Evolutionary conservation across 1,139 yeast genomes (phyloP), one percentile per base, ranked within the genome.

Genomic region (Casaregolazyma lundiana): DNA sequence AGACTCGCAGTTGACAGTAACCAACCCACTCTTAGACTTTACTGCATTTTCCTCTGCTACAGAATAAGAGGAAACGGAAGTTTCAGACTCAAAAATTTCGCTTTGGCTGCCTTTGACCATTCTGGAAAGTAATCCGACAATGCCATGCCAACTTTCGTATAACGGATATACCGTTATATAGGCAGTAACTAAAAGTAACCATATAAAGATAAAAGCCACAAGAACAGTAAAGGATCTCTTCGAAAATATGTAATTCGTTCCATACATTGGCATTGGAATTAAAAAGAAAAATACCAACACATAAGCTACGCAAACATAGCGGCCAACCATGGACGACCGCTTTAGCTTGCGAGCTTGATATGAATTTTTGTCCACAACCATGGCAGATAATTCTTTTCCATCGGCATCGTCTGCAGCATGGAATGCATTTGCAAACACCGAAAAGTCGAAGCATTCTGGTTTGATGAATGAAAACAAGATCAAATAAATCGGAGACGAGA

Each of bases 371-470:
- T 13, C 32, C 4, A 18, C 29, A 24, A 24, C 19, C 49, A 46
- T 46, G 11, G 49, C 49, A 5, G 29, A 35, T 16, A 42, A 7
- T 32, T 45, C 48, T 13, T 26, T 22, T 5, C 21, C 52, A 19
- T 46, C 47, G 32, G 49, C 38, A 38, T 43, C 50, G 30, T 84
- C 90, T 62, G 81, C 84, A 47, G 81, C 88, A 53, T 82, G 72
- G 43, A 70, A 67, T 52, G 84, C 81, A 13, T 53, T 61, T 57
- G 75, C 76, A 63, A 85, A 73, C 18, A 72, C 62, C 22, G 73
- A 72, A 80, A 87, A 87, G 64, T 88, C 84, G 57, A 81, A 87
- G 60, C 83, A 75, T 55, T 81, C 88, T 9, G 84, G 80, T 52
- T 78, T 79, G 62, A 80, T 65, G 42, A 72, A 71, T 0, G 90